A percentile compares a stretch with the other conserved stretches of the same genome.
Evolutionary conservation across 129 eudicot genomes (phyloP).

Genomic region (Ambrosia trifida): DNA sequence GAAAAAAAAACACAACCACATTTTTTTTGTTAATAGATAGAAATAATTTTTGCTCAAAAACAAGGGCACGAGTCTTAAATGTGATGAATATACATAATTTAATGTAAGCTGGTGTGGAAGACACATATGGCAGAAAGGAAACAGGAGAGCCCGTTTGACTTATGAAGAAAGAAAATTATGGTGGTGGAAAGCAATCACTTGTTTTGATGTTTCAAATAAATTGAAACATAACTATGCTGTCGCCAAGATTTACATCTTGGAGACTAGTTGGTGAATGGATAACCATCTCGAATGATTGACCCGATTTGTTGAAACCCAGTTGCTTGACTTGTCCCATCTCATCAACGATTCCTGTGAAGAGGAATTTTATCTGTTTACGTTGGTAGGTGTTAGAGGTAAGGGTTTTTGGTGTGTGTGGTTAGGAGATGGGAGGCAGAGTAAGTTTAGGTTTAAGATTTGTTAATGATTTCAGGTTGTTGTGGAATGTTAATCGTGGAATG

Average conservation of each 20-base stretch:
- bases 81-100: too few relatives aligned
- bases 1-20: too few relatives aligned
- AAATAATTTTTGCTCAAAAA: too few relatives aligned
- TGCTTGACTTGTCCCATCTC: constrained; percentile 72
- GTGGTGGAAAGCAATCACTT: too few relatives aligned
- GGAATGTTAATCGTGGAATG: constrained; percentile 29
- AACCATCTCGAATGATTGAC: constrained; percentile 58
- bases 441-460: constrained; percentile 36
- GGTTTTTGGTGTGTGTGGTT: constrained; percentile 24
- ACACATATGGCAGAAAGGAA: too few relatives aligned
- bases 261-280: constrained; percentile 56
- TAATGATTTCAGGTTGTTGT: constrained; percentile 24
- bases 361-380: constrained; percentile 40
- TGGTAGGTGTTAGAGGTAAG: constrained; percentile 15
- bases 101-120: too few relatives aligned
- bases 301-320: constrained; percentile 49
- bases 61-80: too few relatives aligned
- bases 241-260: constrained; percentile 72
- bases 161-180: too few relatives aligned
- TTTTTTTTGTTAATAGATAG: too few relatives aligned
- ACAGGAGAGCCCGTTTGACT: too few relatives aligned
- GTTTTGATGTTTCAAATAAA: too few relatives aligned
- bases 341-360: constrained; percentile 88
- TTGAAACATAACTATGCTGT: constrained; percentile 83
- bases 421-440: constrained; percentile 21